phyloP scores from a whole-genome alignment of 2,329 filamentous ascomycete species.

The Daldinia eschscholtzii region DNA sequence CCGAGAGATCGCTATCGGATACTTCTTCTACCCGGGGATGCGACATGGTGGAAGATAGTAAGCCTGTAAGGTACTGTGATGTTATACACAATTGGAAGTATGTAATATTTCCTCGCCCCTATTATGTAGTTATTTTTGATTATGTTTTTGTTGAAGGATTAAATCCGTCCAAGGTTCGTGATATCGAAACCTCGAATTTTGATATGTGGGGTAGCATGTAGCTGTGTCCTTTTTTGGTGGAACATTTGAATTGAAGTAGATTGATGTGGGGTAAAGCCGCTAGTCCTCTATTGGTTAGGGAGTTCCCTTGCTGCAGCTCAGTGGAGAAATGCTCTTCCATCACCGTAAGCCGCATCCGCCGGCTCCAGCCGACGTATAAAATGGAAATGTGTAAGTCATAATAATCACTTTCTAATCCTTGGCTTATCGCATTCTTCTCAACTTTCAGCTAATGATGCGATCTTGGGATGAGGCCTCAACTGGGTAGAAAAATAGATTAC shows the following conservation, averaged over 20 bases:
- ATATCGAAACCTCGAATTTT: conserved; percentile 30
- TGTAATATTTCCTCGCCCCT: background rate
- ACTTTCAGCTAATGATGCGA: too few relatives aligned
- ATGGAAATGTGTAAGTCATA: background rate
- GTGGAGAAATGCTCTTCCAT: conserved; percentile 15
- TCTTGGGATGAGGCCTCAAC: too few relatives aligned
- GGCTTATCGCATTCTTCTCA: background rate
- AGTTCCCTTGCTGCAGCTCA: background rate
- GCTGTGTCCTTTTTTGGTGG: conserved; percentile 11
- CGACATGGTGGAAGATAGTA: conserved; percentile 70
- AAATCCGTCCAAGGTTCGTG: background rate
- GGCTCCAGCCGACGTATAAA: background rate
- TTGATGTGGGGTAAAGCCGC: conserved; percentile 26
- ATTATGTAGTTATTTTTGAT: background rate
- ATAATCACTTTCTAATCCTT: background rate
- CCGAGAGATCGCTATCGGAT: conserved; percentile 78
- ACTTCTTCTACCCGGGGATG: conserved; percentile 94
- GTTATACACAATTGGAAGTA: background rate
- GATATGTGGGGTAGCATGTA: conserved; percentile 31
- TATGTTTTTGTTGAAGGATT: background rate
- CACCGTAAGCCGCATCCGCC: background rate
- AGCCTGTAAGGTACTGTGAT: background rate
- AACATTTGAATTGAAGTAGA: conserved; percentile 4
- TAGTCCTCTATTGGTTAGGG: conserved; percentile 24
- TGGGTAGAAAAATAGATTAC: background rate